phyloP scores from a whole-genome alignment of 306 rosid species.

The Hippophae rhamnoides region DNA sequence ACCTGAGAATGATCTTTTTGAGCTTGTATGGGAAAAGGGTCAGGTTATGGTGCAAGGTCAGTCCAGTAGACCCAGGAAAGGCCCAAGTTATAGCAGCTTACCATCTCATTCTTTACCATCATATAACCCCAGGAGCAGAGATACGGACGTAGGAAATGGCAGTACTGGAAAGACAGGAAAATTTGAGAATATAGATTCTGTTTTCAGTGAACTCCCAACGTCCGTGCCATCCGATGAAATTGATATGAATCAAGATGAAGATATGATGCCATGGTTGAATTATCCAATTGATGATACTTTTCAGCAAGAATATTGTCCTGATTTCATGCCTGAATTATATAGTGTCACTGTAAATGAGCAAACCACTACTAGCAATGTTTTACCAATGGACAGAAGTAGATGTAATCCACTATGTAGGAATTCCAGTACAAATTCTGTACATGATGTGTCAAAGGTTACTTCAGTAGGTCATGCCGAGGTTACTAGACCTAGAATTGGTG shows the following conservation, averaged over 20 bases:
- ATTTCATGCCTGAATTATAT: constrained; percentile 60
- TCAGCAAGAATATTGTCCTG: constrained; percentile 56
- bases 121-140: constrained; percentile 43
- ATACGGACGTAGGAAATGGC: constrained; percentile 45
- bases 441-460: constrained; percentile 37
- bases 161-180: constrained; percentile 42
- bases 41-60: constrained; percentile 70
- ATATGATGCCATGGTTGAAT: constrained; percentile 72
- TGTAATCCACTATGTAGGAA: constrained; percentile 41
- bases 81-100: constrained; percentile 38
- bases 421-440: constrained; percentile 29
- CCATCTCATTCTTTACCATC: constrained; percentile 56
- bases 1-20: constrained; percentile 60
- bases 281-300: constrained; percentile 60
- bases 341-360: constrained; percentile 41
- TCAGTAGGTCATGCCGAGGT: constrained; percentile 33
- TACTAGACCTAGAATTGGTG: constrained; percentile 30
- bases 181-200: constrained; percentile 41
- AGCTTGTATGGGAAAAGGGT: constrained; percentile 90
- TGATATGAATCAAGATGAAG: constrained; percentile 58
- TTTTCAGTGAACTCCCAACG: constrained; percentile 46
- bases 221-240: constrained; percentile 58
- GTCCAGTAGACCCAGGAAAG: constrained; percentile 60
- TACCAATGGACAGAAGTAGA: constrained; percentile 37
- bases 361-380: constrained; percentile 28